Conservation (phyloP, 2,329 filamentous ascomycete genomes). For the Emericellopsis atlantica region DNA sequence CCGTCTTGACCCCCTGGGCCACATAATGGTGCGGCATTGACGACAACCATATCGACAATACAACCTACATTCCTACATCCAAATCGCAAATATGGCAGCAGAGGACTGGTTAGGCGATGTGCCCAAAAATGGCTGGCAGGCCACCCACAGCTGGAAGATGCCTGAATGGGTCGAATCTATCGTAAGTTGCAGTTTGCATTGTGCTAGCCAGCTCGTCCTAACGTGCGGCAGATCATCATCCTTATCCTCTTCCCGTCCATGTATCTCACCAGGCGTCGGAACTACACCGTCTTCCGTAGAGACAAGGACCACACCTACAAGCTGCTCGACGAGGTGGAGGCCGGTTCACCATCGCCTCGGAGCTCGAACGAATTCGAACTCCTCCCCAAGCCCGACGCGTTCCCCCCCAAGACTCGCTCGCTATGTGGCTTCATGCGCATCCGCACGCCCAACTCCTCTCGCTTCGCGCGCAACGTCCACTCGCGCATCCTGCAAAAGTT, state of each 20-base stretch:
- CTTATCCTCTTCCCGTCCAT: constrained; percentile 21
- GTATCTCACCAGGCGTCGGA: constrained; percentile 20
- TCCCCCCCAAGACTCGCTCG: constrained; percentile 7
- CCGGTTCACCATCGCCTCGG: constrained; percentile 6
- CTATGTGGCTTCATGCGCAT: constrained; percentile 17
- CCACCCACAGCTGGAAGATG: constrained; percentile 12
- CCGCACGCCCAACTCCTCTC: constrained; percentile 44
- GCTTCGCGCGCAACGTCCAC: constrained; percentile 47
- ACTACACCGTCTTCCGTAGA: constrained; percentile 15
- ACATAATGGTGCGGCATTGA: too few species aligned
- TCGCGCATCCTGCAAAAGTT: constrained; percentile 52
- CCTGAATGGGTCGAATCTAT: constrained; percentile 20
- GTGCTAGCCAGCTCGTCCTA: not conserved
- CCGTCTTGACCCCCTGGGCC: too few species aligned
- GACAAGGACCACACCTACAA: constrained; percentile 7
- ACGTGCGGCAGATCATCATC: constrained; percentile 18
- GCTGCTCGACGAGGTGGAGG: constrained; percentile 10
- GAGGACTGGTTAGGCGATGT: constrained; percentile 5
- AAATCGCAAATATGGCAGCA: not conserved
- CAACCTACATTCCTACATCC: too few species aligned
- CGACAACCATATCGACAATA: too few species aligned
- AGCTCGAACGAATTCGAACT: constrained; percentile 9
- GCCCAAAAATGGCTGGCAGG: constrained; percentile 11
- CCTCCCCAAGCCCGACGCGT: constrained; percentile 3
- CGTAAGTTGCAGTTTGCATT: constrained; percentile 8